These are phyloP conservation scores for Kondoa malvinella DNA, from an alignment of 768 basidiomycete species.

Conservation along the genomic window DNA sequence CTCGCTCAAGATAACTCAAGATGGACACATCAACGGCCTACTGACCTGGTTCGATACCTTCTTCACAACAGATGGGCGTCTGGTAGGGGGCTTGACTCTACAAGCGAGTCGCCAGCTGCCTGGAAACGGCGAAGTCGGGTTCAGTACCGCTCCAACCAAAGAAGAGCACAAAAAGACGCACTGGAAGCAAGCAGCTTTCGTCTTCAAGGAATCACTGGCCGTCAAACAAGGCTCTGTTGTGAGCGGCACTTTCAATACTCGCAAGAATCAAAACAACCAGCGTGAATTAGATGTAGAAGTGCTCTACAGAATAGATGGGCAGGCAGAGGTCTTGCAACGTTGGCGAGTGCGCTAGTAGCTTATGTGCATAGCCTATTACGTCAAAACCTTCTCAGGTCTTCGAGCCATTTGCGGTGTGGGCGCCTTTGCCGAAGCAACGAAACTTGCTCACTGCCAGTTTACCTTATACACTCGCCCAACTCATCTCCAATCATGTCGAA, in stretches of 20 bases:
- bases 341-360: constrained; percentile 15
- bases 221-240: constrained; percentile 55
- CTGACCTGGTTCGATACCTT: constrained; percentile 90
- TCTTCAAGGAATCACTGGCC: constrained; percentile 60
- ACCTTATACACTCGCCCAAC: too few relatives aligned
- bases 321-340: constrained; percentile 5
- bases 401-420: too few relatives aligned
- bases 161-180: constrained; percentile 51
- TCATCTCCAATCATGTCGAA: neutral
- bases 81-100: constrained; percentile 19
- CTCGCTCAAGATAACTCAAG: constrained; percentile 42
- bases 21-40: constrained; percentile 52
- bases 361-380: too few relatives aligned
- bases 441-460: too few relatives aligned
- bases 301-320: constrained; percentile 42
- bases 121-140: constrained; percentile 27
- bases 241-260: constrained; percentile 61
- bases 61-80: constrained; percentile 41
- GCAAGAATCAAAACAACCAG: constrained; percentile 61
- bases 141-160: constrained; percentile 79
- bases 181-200: constrained; percentile 89
- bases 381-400: too few relatives aligned
- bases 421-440: too few relatives aligned
- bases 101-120: neutral
- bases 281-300: constrained; percentile 84